phyloP scores from a whole-genome alignment of 169 alveolate species.

The Toxoplasma gondii region DNA sequence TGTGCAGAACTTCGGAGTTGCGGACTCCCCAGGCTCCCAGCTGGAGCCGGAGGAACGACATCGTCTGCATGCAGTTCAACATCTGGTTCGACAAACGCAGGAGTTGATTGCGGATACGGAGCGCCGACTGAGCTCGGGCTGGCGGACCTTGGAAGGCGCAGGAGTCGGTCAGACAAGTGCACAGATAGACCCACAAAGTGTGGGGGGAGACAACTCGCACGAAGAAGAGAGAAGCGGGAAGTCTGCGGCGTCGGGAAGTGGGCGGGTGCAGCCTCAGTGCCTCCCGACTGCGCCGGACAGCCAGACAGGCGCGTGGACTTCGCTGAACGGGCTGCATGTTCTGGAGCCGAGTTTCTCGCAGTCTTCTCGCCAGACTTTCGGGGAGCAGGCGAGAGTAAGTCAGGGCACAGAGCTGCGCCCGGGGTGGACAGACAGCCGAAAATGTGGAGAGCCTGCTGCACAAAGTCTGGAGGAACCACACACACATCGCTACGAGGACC shows the following conservation, averaged over 20 bases:
- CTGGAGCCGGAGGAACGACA: constrained; percentile 24
- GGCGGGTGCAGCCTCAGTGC: too few species aligned
- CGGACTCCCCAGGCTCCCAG: neutral
- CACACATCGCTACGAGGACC: neutral
- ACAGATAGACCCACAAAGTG: too few species aligned
- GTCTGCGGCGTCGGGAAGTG: too few species aligned
- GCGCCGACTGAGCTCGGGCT: neutral
- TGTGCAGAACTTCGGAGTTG: neutral
- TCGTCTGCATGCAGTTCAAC: neutral
- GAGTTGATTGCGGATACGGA: neutral
- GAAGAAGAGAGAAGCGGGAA: too few species aligned
- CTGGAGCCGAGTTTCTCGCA: neutral
- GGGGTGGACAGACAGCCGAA: too few species aligned
- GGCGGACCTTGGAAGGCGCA: neutral
- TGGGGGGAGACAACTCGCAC: too few species aligned
- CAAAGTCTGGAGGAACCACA: neutral
- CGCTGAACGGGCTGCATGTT: neutral
- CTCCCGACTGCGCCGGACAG: neutral
- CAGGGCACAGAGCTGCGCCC: too few species aligned
- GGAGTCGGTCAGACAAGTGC: neutral
- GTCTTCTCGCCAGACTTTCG: too few species aligned
- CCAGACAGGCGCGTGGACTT: neutral
- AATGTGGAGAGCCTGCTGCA: neutral
- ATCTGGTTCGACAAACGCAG: constrained; percentile 2
- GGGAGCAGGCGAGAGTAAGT: too few species aligned